Percentiles rank a stretch among this genome's conserved stretches.
Conservation (phyloP, 345 rosid genomes). For the Bruguiera parviflora region DNA sequence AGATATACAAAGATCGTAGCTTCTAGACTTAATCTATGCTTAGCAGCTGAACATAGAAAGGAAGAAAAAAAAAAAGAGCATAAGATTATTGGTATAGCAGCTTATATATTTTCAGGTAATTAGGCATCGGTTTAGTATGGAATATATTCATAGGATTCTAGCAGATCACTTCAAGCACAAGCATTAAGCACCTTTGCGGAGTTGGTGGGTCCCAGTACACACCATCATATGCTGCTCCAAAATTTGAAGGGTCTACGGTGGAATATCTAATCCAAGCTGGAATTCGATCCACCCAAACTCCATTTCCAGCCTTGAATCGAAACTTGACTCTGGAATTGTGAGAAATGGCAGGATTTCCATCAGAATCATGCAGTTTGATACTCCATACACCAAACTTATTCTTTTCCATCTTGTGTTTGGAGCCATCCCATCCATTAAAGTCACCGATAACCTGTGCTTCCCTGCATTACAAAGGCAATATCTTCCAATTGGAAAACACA, state of each 20-base stretch:
- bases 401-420: slow-evolving; percentile 68
- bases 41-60: no score
- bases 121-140: background rate
- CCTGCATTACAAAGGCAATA: slow-evolving; percentile 33
- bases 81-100: background rate
- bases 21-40: no score
- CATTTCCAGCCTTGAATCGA: slow-evolving; percentile 56
- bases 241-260: slow-evolving; percentile 49
- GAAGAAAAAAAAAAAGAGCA: background rate
- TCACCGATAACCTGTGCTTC: slow-evolving; percentile 76
- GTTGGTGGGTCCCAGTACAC: slow-evolving; percentile 71
- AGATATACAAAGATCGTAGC: no score
- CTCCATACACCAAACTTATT: slow-evolving; percentile 78
- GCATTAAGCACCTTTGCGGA: slow-evolving; percentile 50
- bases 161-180: background rate
- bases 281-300: slow-evolving; percentile 62
- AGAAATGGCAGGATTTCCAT: slow-evolving; percentile 57
- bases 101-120: background rate
- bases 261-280: slow-evolving; percentile 84
- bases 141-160: background rate
- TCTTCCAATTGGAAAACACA: slow-evolving; percentile 15
- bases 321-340: slow-evolving; percentile 75
- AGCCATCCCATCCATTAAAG: slow-evolving; percentile 80
- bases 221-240: slow-evolving; percentile 80
- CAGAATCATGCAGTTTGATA: slow-evolving; percentile 50